Evolutionary conservation across 2,329 filamentous ascomycete species (phyloP).

Genomic region (Trichoderma simmonsii): DNA sequence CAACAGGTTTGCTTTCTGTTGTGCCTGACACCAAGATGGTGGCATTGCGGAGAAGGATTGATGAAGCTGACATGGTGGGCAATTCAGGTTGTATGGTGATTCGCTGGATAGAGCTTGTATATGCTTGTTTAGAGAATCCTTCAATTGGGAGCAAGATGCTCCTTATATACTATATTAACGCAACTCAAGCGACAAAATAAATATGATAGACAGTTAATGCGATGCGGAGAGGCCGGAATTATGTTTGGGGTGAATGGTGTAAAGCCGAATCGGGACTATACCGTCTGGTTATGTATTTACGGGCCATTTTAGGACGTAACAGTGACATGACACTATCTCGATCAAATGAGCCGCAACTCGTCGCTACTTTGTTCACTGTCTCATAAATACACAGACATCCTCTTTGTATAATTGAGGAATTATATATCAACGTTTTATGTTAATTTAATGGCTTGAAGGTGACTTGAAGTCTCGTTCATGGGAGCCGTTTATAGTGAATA

Average conservation of each 20-base stretch:
- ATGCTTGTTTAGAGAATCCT: not conserved
- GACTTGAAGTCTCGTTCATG: not conserved
- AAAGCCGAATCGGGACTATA: not conserved
- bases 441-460: not conserved
- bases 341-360: not conserved
- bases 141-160: no score
- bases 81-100: not conserved
- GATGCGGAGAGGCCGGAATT: not conserved
- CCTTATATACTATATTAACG: not conserved
- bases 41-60: conserved; percentile 13
- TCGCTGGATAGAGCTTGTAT: not conserved
- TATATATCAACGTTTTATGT: rapidly evolving
- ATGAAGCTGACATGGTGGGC: not conserved
- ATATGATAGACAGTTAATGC: no score
- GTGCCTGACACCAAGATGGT: not conserved
- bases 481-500: not conserved
- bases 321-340: not conserved
- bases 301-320: not conserved
- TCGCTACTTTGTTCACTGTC: rapidly evolving
- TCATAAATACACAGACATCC: rapidly evolving
- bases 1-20: not conserved
- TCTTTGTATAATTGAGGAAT: not conserved
- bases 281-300: not conserved
- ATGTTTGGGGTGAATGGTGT: not conserved
- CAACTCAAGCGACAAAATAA: not conserved